phyloP scores from a whole-genome alignment of 2,329 filamentous ascomycete species.

The Aspergillus glaucus region DNA sequence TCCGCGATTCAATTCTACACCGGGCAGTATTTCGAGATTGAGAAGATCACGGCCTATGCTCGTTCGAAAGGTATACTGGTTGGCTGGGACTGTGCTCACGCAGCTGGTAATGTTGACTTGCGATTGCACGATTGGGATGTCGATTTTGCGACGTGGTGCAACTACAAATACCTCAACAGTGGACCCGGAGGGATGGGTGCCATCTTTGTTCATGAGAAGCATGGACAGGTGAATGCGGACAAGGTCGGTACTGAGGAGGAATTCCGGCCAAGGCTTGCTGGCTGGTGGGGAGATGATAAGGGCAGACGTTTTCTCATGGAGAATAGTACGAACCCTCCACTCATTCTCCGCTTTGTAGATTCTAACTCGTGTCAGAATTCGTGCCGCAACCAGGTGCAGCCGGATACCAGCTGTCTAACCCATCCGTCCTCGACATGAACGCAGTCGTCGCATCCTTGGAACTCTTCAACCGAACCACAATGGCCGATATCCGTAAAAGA shows the following conservation, averaged over 20 bases:
- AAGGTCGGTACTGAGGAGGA: slow-evolving; percentile 32
- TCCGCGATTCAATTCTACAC: slow-evolving; percentile 91
- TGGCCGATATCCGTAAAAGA: slow-evolving; percentile 63
- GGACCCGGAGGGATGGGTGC: slow-evolving; percentile 77
- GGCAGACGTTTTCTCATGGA: slow-evolving; percentile 73
- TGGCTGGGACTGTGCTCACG: slow-evolving; percentile 86
- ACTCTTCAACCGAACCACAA: slow-evolving; percentile 66
- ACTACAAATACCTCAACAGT: slow-evolving; percentile 88
- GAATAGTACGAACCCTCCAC: slow-evolving; percentile 44
- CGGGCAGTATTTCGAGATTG: slow-evolving; percentile 80
- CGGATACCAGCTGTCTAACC: slow-evolving; percentile 82
- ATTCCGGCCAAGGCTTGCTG: slow-evolving; percentile 63
- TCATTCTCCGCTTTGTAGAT: neutral
- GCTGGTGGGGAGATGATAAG: slow-evolving; percentile 86
- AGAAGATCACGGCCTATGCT: slow-evolving; percentile 70
- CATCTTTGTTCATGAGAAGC: slow-evolving; percentile 70
- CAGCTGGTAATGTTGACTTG: slow-evolving; percentile 75
- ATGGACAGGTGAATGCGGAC: slow-evolving; percentile 46
- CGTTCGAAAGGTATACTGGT: slow-evolving; percentile 64
- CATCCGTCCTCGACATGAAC: slow-evolving; percentile 69
- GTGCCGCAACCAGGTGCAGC: slow-evolving; percentile 69
- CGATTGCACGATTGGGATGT: slow-evolving; percentile 81
- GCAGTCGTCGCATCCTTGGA: slow-evolving; percentile 67
- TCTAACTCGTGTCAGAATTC: slow-evolving; percentile 46
- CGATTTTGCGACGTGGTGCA: slow-evolving; percentile 89